phyloP scores from a whole-genome alignment of 2,329 filamentous ascomycete genomes.

The Ambrosiella beaveri region DNA sequence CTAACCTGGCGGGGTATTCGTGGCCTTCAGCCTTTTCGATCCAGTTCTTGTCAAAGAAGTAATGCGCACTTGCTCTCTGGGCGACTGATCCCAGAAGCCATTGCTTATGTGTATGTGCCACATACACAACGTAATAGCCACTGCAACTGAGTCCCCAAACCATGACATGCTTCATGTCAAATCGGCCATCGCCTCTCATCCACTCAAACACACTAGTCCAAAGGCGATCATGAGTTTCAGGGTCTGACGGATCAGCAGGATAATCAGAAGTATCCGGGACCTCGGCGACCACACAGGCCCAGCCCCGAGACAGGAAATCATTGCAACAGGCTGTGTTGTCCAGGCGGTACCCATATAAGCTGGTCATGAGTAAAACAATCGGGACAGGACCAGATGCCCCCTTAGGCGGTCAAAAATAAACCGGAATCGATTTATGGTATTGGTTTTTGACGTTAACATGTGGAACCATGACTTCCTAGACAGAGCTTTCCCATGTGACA shows the following conservation, averaged over 20 bases:
- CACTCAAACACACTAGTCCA: constrained; percentile 46
- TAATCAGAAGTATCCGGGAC: constrained; percentile 37
- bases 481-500: constrained; percentile 35
- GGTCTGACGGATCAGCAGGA: constrained; percentile 44
- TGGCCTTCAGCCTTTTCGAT: constrained; percentile 44
- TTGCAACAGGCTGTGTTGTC: constrained; percentile 44
- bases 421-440: constrained; percentile 41
- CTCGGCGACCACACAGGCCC: constrained; percentile 44
- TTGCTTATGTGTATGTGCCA: constrained; percentile 47
- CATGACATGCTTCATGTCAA: constrained; percentile 39
- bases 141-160: constrained; percentile 50
- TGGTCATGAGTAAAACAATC: constrained; percentile 39
- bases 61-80: constrained; percentile 38
- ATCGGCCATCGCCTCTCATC: constrained; percentile 30
- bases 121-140: constrained; percentile 50
- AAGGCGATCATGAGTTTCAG: constrained; percentile 40
- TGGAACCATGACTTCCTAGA: constrained; percentile 44
- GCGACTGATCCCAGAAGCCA: constrained; percentile 38
- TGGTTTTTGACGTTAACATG: constrained; percentile 31
- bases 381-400: constrained; percentile 24
- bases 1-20: constrained; percentile 45
- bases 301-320: constrained; percentile 45
- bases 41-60: constrained; percentile 37
- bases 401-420: constrained; percentile 45
- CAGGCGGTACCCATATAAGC: constrained; percentile 44